Evolutionary conservation across 805 yeast species (phyloP), one percentile per base, ranked within the genome.

Genomic region (Kazachstania kunashirensis): DNA sequence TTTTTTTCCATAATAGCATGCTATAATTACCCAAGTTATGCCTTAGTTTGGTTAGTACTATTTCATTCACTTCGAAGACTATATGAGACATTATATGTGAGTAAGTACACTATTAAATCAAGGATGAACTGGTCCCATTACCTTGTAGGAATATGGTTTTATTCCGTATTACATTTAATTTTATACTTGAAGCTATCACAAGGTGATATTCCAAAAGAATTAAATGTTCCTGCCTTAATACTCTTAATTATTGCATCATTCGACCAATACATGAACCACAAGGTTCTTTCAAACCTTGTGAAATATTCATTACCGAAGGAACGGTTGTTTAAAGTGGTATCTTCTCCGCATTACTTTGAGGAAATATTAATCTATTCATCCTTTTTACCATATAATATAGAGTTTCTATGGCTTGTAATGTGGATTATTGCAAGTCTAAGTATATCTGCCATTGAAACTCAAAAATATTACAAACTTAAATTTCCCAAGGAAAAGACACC

Each of bases 311-410:
- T 67, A 18, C 92, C 94, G 2, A 53, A 48, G 2, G 53, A 58
- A 24, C 67, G 77, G 1, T 44, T 74, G 32, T 79, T 79, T 51
- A 54, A 55, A 29, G 53, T 53, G n/a, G 63, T 71, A 2, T 62
- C 75, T 13, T 73, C 79, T 45, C 80, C 89, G 0, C 94, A 82
- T 54, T 82, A 81, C 47, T 59, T 76, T 14, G 79, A 79, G 52
- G 94, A 82, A 50, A 60, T 77, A 6, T 19, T 69, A 24, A 67
- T 82, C 2, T 82, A 82, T 46, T 31, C 61, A 0, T 49, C 69
- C 1, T 44, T 63, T 2, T 14, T 37, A 6, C 8, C 47, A 21
- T 40, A 41, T 41, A 32, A 40, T 45, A 8, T n/a, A 2, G 54
- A 46, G 33, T 49, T 47, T 25, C 3, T 38, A 3, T 50, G 51